Base-by-base conservation (phyloP, 352 stramenopile genomes). In the Phytopythium mirpurense region DNA sequence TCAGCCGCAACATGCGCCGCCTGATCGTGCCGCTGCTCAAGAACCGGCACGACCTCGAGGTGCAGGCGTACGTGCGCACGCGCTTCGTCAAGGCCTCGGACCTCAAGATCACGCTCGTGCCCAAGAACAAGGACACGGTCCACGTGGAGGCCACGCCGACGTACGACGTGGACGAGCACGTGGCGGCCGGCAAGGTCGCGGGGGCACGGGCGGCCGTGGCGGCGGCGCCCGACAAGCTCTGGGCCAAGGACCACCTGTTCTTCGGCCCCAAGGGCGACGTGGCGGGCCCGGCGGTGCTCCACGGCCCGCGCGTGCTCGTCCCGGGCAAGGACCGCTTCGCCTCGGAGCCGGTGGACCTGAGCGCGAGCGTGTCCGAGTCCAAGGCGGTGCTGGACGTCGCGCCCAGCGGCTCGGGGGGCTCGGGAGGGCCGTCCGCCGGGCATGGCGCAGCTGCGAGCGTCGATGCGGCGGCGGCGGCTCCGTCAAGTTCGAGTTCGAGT, bases 11-110 rank as follows among this genome's bases (percentile, higher is more conserved):
- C 42, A 87, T 89, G 63, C 70, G 75, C 3, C 74, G 76, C 18
- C 62, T 89, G 19, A 89, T 89, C n/a, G 63, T 89, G 23, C 76
- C 78, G 15, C 56, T 90, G 42, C 62, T 87, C 38, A 87, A 87
- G 63, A 84, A 85, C 41, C 72, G 78, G 5, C 72, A 74, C 19
- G 78, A 90, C 35, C 67, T 90, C 10, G 67, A 83, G n/a, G 76
- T 87, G 23, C 70, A 85, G 54, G 71, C 74, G 23, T 83, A 70
- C 26, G 63, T 87, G 9, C 75, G 78, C 38, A 86, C 74, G 10
- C 69, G 76, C 2, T 86, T 83, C 49, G 76, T 90, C 31, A 69
- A 68, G 12, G 68, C 87, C 2, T 78, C 72, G 1, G 76, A 90
- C 34, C 54, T 90, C 6, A 86, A 85, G 63, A 86, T 90, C 51